Percentiles rank a stretch among this genome's conserved stretches.
Conservation (phyloP, 495 filamentous ascomycete genomes). For the Trichoderma parareesei region DNA sequence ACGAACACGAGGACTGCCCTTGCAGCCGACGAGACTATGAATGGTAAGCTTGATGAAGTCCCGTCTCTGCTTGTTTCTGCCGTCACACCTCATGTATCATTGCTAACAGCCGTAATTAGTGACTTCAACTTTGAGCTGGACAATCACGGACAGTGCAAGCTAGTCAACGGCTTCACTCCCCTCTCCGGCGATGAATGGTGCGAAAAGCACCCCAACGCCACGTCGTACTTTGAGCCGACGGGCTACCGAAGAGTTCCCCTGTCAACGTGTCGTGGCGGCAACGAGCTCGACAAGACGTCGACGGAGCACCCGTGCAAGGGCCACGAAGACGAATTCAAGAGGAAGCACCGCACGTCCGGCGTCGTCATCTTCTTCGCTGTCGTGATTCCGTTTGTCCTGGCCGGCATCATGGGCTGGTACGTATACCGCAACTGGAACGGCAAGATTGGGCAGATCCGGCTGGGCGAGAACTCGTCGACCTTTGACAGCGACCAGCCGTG, state of each 20-base stretch:
- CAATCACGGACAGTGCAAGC: slow-evolving; percentile 62
- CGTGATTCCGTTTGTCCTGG: slow-evolving; percentile 59
- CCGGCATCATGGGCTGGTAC: slow-evolving; percentile 69
- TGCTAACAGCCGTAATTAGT: slow-evolving; percentile 36
- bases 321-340: slow-evolving; percentile 67
- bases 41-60: slow-evolving; percentile 53
- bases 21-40: slow-evolving; percentile 85
- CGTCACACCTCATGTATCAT: slow-evolving; percentile 8
- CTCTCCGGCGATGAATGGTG: slow-evolving; percentile 61
- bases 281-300: slow-evolving; percentile 56
- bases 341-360: slow-evolving; percentile 59
- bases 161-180: slow-evolving; percentile 60
- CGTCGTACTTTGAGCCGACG: slow-evolving; percentile 73
- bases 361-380: slow-evolving; percentile 83
- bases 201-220: slow-evolving; percentile 49
- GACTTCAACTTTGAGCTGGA: slow-evolving; percentile 89
- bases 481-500: slow-evolving; percentile 60
- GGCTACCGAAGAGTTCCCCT: slow-evolving; percentile 88
- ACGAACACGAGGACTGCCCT: slow-evolving; percentile 63
- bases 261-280: slow-evolving; percentile 72
- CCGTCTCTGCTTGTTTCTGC: not conserved
- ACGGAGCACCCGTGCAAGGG: slow-evolving; percentile 56
- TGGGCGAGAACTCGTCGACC: slow-evolving; percentile 51
- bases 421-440: slow-evolving; percentile 78
- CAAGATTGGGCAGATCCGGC: slow-evolving; percentile 83